These are phyloP conservation scores for Hondaea fermentalgiana DNA, from an alignment of 108 stramenopile genomes.

Conservation along the genomic window DNA sequence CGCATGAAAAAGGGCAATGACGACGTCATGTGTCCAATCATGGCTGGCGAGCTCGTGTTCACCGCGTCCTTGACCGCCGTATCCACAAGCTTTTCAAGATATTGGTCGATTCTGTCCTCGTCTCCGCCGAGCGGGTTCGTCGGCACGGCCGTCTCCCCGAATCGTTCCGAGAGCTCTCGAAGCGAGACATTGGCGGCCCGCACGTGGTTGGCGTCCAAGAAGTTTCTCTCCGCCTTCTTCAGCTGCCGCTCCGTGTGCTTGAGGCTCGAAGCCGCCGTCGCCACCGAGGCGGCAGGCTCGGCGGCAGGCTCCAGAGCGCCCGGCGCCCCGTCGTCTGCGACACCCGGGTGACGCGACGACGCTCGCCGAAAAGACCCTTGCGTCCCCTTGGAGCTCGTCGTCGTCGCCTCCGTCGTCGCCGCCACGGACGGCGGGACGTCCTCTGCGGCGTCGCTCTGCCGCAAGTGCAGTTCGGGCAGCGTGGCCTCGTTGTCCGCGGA, in stretches of 20 bases:
- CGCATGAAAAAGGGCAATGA: neutral
- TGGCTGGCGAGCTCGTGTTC: neutral
- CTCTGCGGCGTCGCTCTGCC: neutral
- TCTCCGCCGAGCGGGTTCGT: neutral
- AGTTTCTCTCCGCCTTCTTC: neutral
- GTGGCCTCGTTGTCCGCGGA: neutral
- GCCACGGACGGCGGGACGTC: no score
- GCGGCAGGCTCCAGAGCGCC: neutral
- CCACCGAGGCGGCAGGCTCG: neutral
- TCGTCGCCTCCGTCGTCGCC: neutral
- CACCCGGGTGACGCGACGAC: no score
- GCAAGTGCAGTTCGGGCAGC: neutral
- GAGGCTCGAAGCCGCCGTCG: neutral
- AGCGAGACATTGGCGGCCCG: neutral
- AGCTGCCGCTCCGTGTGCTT: slow-evolving; percentile 15
- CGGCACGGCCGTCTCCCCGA: neutral
- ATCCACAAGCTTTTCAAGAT: neutral
- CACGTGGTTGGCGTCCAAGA: neutral
- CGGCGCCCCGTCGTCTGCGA: no score
- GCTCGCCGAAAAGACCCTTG: no score
- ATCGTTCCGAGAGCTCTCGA: neutral
- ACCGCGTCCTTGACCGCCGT: neutral
- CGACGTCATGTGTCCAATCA: slow-evolving; percentile 13
- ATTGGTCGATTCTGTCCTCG: neutral
- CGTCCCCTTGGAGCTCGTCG: neutral